Evolutionary conservation across 306 rosid species (phyloP).

Genomic region (Cicer yamashitae): DNA sequence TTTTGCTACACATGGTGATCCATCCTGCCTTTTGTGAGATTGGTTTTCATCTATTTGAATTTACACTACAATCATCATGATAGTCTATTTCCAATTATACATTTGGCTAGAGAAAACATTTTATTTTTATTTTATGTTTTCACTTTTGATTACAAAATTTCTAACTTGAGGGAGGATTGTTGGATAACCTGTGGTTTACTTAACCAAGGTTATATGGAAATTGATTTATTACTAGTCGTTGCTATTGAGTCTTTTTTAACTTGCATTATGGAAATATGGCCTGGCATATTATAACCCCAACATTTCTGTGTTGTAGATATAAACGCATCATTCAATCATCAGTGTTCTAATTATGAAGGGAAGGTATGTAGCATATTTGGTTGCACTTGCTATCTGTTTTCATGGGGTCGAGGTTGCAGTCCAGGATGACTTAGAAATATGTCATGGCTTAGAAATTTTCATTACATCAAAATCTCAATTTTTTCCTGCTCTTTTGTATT

Average conservation of each 20-base stretch:
- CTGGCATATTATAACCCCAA: slow-evolving; percentile 24
- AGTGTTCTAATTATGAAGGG: slow-evolving; percentile 78
- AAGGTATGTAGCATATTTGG: slow-evolving; percentile 63
- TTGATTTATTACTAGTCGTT: not conserved
- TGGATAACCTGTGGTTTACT: slow-evolving; percentile 34
- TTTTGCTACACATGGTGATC: slow-evolving; percentile 11
- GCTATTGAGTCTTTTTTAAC: slow-evolving; percentile 12
- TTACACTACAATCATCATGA: slow-evolving; percentile 25
- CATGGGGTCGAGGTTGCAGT: slow-evolving; percentile 25
- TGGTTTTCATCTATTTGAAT: slow-evolving; percentile 36
- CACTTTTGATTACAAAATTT: slow-evolving; percentile 1
- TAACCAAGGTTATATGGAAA: slow-evolving; percentile 18
- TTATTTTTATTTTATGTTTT: slow-evolving; percentile 2
- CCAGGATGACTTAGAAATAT: slow-evolving; percentile 8
- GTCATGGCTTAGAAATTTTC: slow-evolving; percentile 38
- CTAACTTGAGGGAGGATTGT: slow-evolving; percentile 24
- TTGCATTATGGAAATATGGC: slow-evolving; percentile 28
- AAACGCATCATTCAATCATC: slow-evolving; percentile 79
- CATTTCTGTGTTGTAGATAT: slow-evolving; percentile 64
- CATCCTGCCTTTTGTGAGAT: slow-evolving; percentile 32
- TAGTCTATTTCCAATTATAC: slow-evolving; percentile 31
- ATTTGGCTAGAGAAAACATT: not conserved
- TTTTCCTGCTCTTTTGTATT: slow-evolving; percentile 1
- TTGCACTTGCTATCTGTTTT: slow-evolving; percentile 37
- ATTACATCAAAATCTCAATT: not conserved